phyloP scores from a whole-genome alignment of 345 rosid species.

The Geranium brycei region DNA sequence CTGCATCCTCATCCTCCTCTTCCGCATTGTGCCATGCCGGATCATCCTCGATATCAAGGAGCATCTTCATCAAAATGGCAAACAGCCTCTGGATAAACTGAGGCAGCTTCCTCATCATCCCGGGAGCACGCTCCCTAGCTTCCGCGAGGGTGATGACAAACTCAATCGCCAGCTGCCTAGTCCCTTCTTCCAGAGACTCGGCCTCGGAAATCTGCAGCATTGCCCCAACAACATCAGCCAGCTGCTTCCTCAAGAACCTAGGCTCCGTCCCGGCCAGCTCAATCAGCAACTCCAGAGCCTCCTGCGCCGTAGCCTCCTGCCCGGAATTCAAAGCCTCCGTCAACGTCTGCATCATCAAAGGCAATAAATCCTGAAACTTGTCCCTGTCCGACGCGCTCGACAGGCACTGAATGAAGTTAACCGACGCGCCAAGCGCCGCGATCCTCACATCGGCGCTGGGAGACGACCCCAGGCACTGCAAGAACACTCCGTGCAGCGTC shows the following conservation, averaged over 20 bases:
- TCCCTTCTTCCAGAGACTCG: constrained; percentile 80
- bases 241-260: constrained; percentile 70
- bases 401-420: constrained; percentile 83
- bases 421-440: constrained; percentile 81
- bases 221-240: constrained; percentile 81
- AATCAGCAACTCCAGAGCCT: constrained; percentile 87
- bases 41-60: constrained; percentile 87
- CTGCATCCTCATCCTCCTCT: constrained; percentile 88
- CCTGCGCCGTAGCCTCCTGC: constrained; percentile 88
- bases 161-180: constrained; percentile 84
- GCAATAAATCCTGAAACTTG: constrained; percentile 86
- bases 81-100: constrained; percentile 86
- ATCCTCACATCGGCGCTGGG: constrained; percentile 74
- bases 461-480: constrained; percentile 51
- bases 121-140: constrained; percentile 97
- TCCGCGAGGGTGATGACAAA: constrained; percentile 88
- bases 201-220: constrained; percentile 98
- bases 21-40: constrained; percentile 89
- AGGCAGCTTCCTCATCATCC: constrained; percentile 97
- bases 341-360: constrained; percentile 89
- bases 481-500: constrained; percentile 72
- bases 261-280: constrained; percentile 97
- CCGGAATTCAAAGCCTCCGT: constrained; percentile 84
- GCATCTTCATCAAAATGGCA: constrained; percentile 79
- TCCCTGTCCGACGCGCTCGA: constrained; percentile 62